Percentiles rank a stretch among this genome's conserved stretches.
Conservation (phyloP, 768 basidiomycete species). For the Tricholoma sp. region DNA sequence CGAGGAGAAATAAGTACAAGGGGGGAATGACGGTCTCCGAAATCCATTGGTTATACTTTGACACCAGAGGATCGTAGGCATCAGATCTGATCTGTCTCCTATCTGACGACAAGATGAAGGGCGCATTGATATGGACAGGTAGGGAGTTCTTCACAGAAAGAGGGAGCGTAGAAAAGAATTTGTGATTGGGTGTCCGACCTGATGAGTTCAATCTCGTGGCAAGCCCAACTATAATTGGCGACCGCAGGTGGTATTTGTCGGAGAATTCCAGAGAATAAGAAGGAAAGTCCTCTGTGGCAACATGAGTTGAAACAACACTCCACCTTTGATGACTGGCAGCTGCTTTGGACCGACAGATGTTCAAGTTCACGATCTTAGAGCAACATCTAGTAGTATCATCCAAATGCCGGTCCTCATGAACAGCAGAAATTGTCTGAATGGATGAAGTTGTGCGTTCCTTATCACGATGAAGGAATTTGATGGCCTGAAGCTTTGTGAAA, state of each 20-base stretch:
- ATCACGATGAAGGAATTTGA: slow-evolving; percentile 22
- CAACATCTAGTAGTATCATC: background rate
- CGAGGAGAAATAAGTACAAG: slow-evolving; percentile 35
- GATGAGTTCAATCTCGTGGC: slow-evolving; percentile 19
- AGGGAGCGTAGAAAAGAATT: slow-evolving; percentile 42
- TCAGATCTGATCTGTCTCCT: slow-evolving; percentile 39
- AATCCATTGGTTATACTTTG: slow-evolving; percentile 40
- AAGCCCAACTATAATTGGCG: slow-evolving; percentile 27
- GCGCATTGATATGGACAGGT: slow-evolving; percentile 42
- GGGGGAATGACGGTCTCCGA: slow-evolving; percentile 28
- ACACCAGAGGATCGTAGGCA: slow-evolving; percentile 25
- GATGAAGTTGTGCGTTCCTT: background rate
- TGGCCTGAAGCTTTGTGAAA: slow-evolving; percentile 32
- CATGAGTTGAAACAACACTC: slow-evolving; percentile 6
- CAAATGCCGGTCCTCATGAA: background rate
- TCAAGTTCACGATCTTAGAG: background rate
- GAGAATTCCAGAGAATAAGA: slow-evolving; percentile 2
- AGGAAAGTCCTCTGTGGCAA: background rate
- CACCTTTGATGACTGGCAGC: background rate
- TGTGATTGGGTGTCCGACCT: slow-evolving; percentile 3
- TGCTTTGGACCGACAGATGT: background rate
- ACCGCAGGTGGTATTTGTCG: slow-evolving; percentile 20
- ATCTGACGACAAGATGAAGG: slow-evolving; percentile 43
- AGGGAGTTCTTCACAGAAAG: slow-evolving; percentile 33
- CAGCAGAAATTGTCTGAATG: background rate